These are phyloP conservation scores for Medicago truncatula DNA, from an alignment of 306 rosid genomes.

Conservation along the genomic window DNA sequence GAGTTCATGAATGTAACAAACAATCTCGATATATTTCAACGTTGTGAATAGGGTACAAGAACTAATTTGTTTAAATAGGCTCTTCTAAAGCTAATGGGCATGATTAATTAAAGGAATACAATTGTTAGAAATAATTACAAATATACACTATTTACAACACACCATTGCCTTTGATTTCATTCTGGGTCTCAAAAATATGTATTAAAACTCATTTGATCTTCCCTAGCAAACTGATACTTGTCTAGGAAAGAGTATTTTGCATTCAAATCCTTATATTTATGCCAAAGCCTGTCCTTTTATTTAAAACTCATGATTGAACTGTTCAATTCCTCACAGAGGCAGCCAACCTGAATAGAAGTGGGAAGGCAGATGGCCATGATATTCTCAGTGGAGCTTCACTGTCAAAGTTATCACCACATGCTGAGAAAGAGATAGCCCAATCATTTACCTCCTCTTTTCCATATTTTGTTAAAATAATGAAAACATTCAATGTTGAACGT, in stretches of 20 bases:
- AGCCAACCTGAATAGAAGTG: slow-evolving; percentile 50
- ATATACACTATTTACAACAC: background rate
- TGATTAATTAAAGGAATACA: background rate
- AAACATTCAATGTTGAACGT: slow-evolving; percentile 87
- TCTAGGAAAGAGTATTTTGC: too few relatives aligned
- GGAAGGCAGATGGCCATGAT: slow-evolving; percentile 55
- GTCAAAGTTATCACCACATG: slow-evolving; percentile 58
- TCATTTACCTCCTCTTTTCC: slow-evolving; percentile 77
- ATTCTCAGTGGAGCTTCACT: slow-evolving; percentile 53
- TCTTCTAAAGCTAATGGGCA: background rate
- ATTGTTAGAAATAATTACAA: background rate
- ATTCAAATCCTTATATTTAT: too few relatives aligned
- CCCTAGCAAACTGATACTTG: slow-evolving; percentile 25
- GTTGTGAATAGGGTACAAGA: background rate
- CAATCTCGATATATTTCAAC: background rate
- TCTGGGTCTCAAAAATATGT: slow-evolving; percentile 33
- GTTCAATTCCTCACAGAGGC: slow-evolving; percentile 53
- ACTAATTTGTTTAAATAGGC: background rate
- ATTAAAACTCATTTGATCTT: slow-evolving; percentile 29
- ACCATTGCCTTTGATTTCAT: slow-evolving; percentile 20
- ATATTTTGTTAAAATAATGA: slow-evolving; percentile 84
- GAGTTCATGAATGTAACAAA: background rate
- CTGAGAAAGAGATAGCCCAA: slow-evolving; percentile 69
- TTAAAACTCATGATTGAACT: slow-evolving; percentile 39
- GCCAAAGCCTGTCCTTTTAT: background rate